Percentiles rank a stretch among this genome's conserved stretches.
Conservation (phyloP, 23 red algal genomes). For the Agarophyton chilense region DNA sequence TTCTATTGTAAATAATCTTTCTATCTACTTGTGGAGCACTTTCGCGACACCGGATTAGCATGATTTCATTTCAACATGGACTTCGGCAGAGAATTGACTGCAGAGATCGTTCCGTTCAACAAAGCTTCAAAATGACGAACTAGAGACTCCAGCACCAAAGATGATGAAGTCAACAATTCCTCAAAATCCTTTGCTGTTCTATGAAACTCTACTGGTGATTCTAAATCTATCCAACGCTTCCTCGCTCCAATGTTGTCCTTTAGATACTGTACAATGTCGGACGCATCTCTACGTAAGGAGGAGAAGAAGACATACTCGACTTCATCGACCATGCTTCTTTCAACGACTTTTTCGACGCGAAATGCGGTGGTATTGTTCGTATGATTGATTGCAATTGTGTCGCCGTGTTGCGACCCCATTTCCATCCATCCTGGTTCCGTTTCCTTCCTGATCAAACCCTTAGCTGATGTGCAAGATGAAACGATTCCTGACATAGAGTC, state of each 20-base stretch:
- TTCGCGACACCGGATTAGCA: not conserved
- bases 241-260: not conserved
- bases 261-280: not conserved
- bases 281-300: not conserved
- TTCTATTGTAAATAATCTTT: too few species aligned
- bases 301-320: slow-evolving; percentile 10
- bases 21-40: too few species aligned
- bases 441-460: not conserved
- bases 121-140: not conserved
- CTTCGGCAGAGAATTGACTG: not conserved
- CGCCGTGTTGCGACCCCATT: not conserved
- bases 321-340: not conserved
- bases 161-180: not conserved
- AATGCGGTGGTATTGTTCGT: not conserved
- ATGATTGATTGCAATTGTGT: not conserved
- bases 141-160: not conserved
- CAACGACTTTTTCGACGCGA: not conserved
- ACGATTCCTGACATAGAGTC: not conserved
- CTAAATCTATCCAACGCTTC: slow-evolving; percentile 9
- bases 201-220: not conserved
- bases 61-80: not conserved
- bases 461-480: not conserved
- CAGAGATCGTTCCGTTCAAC: too few species aligned
- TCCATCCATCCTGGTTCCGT: not conserved
- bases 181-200: not conserved